Percentiles rank a stretch among this genome's conserved stretches.
These are phyloP conservation scores for Starmera amethionina DNA, from an alignment of 805 yeast genomes.

Conservation along the genomic window DNA sequence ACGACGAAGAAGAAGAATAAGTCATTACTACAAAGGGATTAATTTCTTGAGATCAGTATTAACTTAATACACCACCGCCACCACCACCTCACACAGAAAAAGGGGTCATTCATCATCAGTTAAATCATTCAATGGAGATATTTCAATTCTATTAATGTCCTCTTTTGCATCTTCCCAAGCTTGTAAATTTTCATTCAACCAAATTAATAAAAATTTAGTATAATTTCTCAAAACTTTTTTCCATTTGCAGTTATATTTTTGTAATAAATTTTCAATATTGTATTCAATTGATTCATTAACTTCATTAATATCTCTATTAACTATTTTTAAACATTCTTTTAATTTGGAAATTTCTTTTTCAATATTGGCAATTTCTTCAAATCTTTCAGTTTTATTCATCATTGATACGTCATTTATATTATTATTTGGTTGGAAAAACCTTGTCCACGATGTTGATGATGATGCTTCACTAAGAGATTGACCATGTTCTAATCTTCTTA, in stretches of 20 bases:
- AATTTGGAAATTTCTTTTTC: conserved; percentile 27
- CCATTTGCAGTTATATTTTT: conserved; percentile 20
- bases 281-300: conserved; percentile 23
- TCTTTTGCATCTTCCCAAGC: conserved; percentile 30
- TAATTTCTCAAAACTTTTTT: conserved; percentile 20
- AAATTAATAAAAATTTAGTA: conserved; percentile 23
- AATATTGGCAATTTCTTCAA: conserved; percentile 25
- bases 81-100: too few species aligned
- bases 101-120: background rate
- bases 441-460: conserved; percentile 13
- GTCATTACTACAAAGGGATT: background rate
- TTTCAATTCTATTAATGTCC: conserved; percentile 11
- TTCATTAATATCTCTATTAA: conserved; percentile 25
- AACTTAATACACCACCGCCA: too few species aligned
- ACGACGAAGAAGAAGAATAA: conserved; percentile 19
- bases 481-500: conserved; percentile 19
- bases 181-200: conserved; percentile 26
- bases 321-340: conserved; percentile 28
- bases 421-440: conserved; percentile 13
- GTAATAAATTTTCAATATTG: conserved; percentile 19
- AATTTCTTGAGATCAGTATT: too few species aligned
- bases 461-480: conserved; percentile 10
- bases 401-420: conserved; percentile 9
- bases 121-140: background rate
- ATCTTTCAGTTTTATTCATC: conserved; percentile 26